These are phyloP conservation scores for Solanum ahanhuiri DNA, from an alignment of 257 asterid genomes.

Conservation along the genomic window DNA sequence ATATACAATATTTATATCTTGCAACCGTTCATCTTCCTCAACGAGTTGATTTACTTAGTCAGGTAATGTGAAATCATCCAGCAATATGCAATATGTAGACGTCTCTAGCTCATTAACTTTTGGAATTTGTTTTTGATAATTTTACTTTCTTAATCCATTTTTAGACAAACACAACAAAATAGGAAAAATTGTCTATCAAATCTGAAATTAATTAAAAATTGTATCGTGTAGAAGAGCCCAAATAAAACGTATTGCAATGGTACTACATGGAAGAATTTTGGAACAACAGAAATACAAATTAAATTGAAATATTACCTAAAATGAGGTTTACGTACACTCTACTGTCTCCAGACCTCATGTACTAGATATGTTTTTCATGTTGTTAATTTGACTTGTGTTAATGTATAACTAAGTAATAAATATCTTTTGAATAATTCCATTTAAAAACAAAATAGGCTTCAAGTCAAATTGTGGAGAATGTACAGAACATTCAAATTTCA, in stretches of 20 bases:
- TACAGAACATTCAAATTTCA: background rate
- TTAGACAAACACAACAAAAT: background rate
- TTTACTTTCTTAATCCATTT: background rate
- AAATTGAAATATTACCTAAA: no score
- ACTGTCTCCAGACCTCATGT: no score
- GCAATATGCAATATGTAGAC: background rate
- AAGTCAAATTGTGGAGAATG: background rate
- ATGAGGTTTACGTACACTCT: background rate
- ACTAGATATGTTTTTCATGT: no score
- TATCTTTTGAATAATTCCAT: background rate
- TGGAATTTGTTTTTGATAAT: background rate
- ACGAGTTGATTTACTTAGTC: background rate
- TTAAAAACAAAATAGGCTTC: background rate
- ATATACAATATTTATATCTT: no score
- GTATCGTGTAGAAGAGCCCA: background rate
- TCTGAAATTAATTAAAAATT: background rate
- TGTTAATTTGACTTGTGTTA: background rate
- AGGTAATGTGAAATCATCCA: background rate
- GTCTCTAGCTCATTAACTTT: background rate
- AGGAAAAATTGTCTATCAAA: background rate
- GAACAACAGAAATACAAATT: background rate
- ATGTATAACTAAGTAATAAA: background rate
- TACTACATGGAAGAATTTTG: no score
- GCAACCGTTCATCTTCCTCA: background rate
- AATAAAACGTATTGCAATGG: background rate